A percentile compares a stretch with the other conserved stretches of the same genome.
These are phyloP conservation scores for Papiliotrema nemorosa DNA, from an alignment of 1,284 basidiomycete species.

Conservation along the genomic window DNA sequence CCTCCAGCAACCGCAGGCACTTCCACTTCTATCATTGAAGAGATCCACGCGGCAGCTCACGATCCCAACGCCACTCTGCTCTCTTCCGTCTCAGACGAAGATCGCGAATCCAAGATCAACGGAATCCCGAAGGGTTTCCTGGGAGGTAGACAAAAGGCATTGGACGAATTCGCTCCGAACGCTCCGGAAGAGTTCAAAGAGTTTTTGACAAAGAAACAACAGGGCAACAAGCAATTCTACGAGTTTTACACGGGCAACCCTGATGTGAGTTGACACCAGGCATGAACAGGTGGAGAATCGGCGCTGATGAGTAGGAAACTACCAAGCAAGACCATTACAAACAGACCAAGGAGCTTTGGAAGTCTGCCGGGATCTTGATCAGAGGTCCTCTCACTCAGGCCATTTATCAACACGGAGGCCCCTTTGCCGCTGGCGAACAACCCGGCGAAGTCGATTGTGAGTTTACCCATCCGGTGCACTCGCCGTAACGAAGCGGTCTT, in stretches of 20 bases:
- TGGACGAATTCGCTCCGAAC: constrained; percentile 45
- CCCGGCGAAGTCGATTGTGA: constrained; percentile 45
- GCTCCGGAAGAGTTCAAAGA: constrained; percentile 54
- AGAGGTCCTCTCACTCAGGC: constrained; percentile 39
- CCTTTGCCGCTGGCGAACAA: constrained; percentile 30
- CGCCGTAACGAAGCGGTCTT: background rate
- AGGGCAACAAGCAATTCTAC: constrained; percentile 54
- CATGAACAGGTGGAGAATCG: too few relatives aligned
- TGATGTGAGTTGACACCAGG: constrained; percentile 32
- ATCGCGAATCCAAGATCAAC: constrained; percentile 53
- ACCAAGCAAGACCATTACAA: constrained; percentile 29
- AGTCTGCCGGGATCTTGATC: constrained; percentile 33
- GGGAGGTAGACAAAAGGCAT: constrained; percentile 52
- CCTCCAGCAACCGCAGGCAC: constrained; percentile 38
- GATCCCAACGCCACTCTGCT: constrained; percentile 59
- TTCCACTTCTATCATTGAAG: constrained; percentile 38
- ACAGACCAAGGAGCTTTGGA: constrained; percentile 36
- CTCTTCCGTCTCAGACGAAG: constrained; percentile 56
- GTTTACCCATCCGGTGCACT: constrained; percentile 6
- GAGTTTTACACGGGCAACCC: constrained; percentile 32
- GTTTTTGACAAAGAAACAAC: constrained; percentile 57
- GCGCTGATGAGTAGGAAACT: constrained; percentile 14
- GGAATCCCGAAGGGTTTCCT: constrained; percentile 51
- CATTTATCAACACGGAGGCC: constrained; percentile 28
- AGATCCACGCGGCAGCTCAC: constrained; percentile 56